Base-by-base conservation (phyloP, 1,284 basidiomycete species). In the Mycena sp. region DNA sequence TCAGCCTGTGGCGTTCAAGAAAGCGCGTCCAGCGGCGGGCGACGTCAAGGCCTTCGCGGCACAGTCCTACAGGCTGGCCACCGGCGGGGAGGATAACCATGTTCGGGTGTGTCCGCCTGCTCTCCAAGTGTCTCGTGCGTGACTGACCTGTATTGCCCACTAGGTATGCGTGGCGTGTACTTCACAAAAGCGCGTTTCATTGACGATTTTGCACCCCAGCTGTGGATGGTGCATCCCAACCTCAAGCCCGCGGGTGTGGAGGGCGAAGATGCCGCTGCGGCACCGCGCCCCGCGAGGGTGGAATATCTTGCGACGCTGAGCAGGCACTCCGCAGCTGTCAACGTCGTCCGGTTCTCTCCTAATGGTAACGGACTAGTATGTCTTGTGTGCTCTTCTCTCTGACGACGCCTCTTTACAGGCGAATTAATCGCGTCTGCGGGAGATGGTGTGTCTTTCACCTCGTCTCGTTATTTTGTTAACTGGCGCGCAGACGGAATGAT, bases 1-100 rank as follows among this genome's bases (percentile, higher is more conserved):
- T 72, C 96, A 98, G 74, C 91, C 93, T 29, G 72, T 85, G 25
- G 76, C 86, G 1, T 89, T 89, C 80, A 91, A 91, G 81, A 90
- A 87, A 75, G 90, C 89, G 78, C 88, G 89, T 76, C 90, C 89
- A 5, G 75, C 81, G 23, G 68, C 71, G 19, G 78, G 76, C 1
- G 63, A 26, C 17, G n/a, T n/a, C 17, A 40, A 44, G 14, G 44
- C 43, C n/a, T 81, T 80, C 68, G 83, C 85, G 19, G 79, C 80
- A 10, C 89, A 92, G 75, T 84, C 89, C 53, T 99, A 98, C 83
- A 86, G 93, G 67, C 81, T 99, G 10, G 97, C 96, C 0, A 99
- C 98, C 0, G 96, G 92, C 11, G 97, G 97, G 48, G 97, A 97
- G 73, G 97, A 99, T 76, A 98, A 97, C 75, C 93, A 97, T 81